A percentile compares a stretch with the other conserved stretches of the same genome.
Conservation (phyloP, 2,329 filamentous ascomycete species). For the Monilinia polystroma region DNA sequence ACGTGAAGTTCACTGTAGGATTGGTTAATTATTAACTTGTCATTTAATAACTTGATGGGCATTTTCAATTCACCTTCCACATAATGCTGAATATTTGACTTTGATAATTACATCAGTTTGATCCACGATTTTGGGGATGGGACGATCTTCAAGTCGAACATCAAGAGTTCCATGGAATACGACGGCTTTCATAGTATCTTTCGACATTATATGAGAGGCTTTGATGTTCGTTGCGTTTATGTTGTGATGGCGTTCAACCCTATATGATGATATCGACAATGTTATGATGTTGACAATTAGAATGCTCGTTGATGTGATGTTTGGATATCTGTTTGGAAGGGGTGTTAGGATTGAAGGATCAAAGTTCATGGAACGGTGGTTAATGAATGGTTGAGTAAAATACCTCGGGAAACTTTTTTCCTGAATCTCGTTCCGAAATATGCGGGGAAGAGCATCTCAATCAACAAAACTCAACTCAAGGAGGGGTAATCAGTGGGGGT, state of each 20-base stretch:
- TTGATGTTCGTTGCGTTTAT: no score
- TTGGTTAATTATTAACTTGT: constrained; percentile 1
- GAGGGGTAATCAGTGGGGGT: constrained; percentile 15
- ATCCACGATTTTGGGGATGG: constrained; percentile 71
- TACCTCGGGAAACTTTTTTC: constrained; percentile 5
- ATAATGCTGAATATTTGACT: constrained; percentile 79
- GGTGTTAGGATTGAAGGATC: neutral
- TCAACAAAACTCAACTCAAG: neutral
- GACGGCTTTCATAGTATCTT: constrained; percentile 77
- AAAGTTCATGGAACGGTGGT: neutral
- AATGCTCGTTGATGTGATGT: neutral
- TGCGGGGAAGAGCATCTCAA: neutral
- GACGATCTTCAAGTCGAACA: constrained; percentile 65
- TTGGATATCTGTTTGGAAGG: neutral
- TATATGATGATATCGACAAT: no score
- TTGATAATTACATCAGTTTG: constrained; percentile 78
- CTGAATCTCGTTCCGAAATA: neutral
- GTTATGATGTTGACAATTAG: no score
- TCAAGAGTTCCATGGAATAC: constrained; percentile 67
- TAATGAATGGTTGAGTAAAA: neutral
- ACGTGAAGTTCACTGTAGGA: constrained; percentile 68
- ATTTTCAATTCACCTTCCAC: constrained; percentile 68
- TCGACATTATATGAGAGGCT: constrained; percentile 26
- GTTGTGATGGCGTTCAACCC: no score
- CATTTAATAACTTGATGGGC: neutral